Evolutionary conservation across 139 green algal genomes (phyloP), one percentile per base, ranked within the genome.

Genomic region (Chloropicon primus): DNA sequence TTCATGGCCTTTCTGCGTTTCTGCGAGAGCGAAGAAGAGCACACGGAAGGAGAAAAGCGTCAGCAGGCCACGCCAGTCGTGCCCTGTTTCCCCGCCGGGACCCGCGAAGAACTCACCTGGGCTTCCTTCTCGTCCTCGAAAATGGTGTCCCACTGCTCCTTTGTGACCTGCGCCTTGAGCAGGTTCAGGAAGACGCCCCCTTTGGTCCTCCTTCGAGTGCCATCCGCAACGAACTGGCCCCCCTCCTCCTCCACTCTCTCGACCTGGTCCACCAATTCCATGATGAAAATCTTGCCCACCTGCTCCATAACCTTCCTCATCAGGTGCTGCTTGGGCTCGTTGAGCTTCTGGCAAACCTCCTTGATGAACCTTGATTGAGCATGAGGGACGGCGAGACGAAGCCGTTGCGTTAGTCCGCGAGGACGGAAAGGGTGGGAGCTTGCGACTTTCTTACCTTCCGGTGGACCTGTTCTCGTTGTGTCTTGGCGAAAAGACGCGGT

Each of bases 171-270:
- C 10, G 53, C 22, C 54, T 74, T 82, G 21, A 87, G 21, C 0
- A 83, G n/a, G 73, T 82, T 80, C 83, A 80, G 84, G 76, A 87
- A 81, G n/a, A 87, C 80, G 53, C 83, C 83, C 25, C 83, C 83
- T 26, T 77, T 76, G 53, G 80, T 82, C 0, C 83, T 73, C 23
- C 76, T 41, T 2, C 83, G 71, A 21, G 26, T 29, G 27, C 80
- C 76, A 24, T 83, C 80, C 2, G 74, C 74, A n/a, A 74, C 84
- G 73, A 85, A 74, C 28, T 85, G 73, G 2, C 83, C 83, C 0
- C 83, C 83, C 2, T 75, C 53, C 21, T 29, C 72, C 41, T 86
- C 82, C 25, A 86, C 82, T 10, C 3, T 21, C 22, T 73, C 22
- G 22, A 72, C 54, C 26, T 77, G 22, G 10, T 78, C 21, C 54